phyloP scores from a whole-genome alignment of 2,329 filamentous ascomycete genomes.

The Fusarium virguliforme region DNA sequence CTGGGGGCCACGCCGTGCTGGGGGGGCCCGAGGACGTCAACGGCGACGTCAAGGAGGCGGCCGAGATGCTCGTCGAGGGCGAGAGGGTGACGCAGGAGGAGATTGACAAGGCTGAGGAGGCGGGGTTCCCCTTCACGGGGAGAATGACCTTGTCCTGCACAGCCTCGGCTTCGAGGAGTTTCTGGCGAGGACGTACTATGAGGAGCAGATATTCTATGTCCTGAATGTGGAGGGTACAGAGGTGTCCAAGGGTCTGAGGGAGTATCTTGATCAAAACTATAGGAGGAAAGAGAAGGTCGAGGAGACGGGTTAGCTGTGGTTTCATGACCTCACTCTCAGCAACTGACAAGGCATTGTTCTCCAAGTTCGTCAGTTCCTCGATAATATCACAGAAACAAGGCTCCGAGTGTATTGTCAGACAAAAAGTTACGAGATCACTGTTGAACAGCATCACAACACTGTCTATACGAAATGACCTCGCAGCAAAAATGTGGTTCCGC shows the following conservation, averaged over 20 bases:
- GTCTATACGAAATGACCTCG: not conserved
- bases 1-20: not conserved
- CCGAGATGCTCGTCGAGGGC: not conserved
- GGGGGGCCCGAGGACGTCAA: not conserved
- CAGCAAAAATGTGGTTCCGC: conserved; percentile 42
- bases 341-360: too few species aligned
- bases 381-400: too few species aligned
- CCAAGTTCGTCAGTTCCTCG: too few species aligned
- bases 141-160: not conserved
- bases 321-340: too few species aligned
- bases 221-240: too few species aligned
- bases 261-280: conserved; percentile 8
- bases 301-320: too few species aligned
- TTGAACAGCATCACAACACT: not conserved
- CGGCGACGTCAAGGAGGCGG: not conserved
- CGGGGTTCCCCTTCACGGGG: conserved; percentile 1
- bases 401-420: too few species aligned
- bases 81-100: not conserved
- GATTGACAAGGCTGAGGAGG: not conserved
- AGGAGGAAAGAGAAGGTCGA: not conserved
- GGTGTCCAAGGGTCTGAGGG: not conserved
- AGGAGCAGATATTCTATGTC: not conserved
- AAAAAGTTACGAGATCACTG: not conserved
- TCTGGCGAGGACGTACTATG: not conserved
- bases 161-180: conserved; percentile 10